Evolutionary conservation across 2,329 filamentous ascomycete species (phyloP).

Genomic region (Coleophoma eucalyptorum): DNA sequence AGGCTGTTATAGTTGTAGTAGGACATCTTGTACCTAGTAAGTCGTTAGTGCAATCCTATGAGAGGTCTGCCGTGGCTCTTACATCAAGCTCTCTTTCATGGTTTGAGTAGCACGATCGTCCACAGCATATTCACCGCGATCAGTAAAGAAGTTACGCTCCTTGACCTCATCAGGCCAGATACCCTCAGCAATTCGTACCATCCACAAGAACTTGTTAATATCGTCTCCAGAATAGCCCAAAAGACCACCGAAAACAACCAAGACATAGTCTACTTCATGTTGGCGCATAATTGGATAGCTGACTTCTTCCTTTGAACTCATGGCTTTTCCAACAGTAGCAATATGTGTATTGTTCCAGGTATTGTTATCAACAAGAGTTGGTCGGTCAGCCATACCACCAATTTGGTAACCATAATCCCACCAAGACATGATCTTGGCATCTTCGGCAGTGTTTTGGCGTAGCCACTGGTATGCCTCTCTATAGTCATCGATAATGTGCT

Average conservation of each 20-base stretch:
- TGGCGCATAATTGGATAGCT: conserved; percentile 98
- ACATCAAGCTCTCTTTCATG: conserved; percentile 99
- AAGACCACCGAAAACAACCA: conserved; percentile 93
- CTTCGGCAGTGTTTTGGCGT: conserved; percentile 89
- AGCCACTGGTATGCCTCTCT: conserved; percentile 99
- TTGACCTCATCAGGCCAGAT: conserved; percentile 99
- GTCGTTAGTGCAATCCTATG: conserved; percentile 15
- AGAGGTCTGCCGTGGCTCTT: conserved; percentile 36
- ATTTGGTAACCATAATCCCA: conserved; percentile 99
- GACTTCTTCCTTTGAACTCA: conserved; percentile 96
- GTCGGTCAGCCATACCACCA: conserved; percentile 96
- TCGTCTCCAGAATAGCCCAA: conserved; percentile 97
- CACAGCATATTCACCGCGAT: conserved; percentile 89
- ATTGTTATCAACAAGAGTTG: conserved; percentile 98
- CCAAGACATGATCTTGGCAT: conserved; percentile 99
- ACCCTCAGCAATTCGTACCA: conserved; percentile 97
- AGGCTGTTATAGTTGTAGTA: conserved; percentile 96
- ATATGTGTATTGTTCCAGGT: conserved; percentile 99
- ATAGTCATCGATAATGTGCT: conserved; percentile 99
- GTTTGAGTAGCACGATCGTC: conserved; percentile 90
- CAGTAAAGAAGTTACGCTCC: conserved; percentile 93
- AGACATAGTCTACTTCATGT: conserved; percentile 98
- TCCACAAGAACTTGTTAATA: conserved; percentile 99
- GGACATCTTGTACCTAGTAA: conserved; percentile 95
- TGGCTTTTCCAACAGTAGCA: conserved; percentile 96